Evolutionary conservation across 2,329 filamentous ascomycete species (phyloP), one percentile per base, ranked within the genome.

Genomic region (Colletotrichum horii): DNA sequence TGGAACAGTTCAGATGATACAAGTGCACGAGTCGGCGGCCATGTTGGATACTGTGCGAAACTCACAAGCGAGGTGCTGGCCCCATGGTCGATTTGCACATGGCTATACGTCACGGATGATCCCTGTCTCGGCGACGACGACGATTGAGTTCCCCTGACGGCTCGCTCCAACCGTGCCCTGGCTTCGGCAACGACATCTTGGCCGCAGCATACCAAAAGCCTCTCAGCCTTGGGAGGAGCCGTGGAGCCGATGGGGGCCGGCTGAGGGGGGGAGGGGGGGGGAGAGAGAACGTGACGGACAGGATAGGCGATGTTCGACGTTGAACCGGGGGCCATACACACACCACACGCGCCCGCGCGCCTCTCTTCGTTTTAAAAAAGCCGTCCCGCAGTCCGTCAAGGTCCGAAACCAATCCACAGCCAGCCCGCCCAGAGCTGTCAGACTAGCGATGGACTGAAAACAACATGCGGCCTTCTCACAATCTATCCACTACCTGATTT

Each of bases 1-100:
- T 26, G 62, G 19, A 55, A 62, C 26, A 43, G 62, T 68, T 73
- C 69, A 68, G 69, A 72, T 73, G 69, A 75, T 60, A 67, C 64
- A 64, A 55, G n/a, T 19, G 32, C 64, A 43, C 73, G 70, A 75
- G 70, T 73, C 34, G 64, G 38, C 28, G 34, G 55, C 28, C 58
- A 12, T 19, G 43, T 28, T 11, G 19, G 26, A 28, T 24, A 28
- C 32, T 58, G 70, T 60, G 61, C 22, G 60, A 65, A 60, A 66
- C 6, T 16, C 11, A 22, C n/a, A 58, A 52, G 48, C 52, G 32
- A 24, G 32, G 19, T 22, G 26, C 2, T 6, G 7, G 12, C 28
- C 62, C 68, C 5, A 36, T 28, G 24, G n/a, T n/a, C 12, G 30
- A n/a, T 74, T 66, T 15, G 6, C 61, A 66, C 68, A 66, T 75